Conservation (phyloP, 176 grass and related monocot genomes). For the Oryza officinalis region DNA sequence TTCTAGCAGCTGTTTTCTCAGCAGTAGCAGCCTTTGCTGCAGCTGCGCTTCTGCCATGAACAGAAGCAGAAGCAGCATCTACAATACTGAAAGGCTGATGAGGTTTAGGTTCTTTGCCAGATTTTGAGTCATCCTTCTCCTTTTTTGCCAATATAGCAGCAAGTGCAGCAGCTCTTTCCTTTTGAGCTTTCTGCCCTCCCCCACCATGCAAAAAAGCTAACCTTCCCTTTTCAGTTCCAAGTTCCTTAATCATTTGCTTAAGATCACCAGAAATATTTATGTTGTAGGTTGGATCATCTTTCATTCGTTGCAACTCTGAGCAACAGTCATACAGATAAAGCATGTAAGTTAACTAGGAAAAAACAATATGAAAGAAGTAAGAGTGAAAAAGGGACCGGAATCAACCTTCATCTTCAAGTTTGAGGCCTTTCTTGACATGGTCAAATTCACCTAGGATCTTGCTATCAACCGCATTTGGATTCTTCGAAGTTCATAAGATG, state of each 20-base stretch:
- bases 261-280: conserved; percentile 96
- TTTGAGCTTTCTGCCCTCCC: conserved; percentile 90
- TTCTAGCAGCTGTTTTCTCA: conserved; percentile 92
- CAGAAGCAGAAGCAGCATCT: conserved; percentile 98
- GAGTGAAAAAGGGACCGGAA: conserved; percentile 19
- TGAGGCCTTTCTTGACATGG: conserved; percentile 91
- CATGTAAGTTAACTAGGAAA: conserved; percentile 20
- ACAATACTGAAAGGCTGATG: conserved; percentile 84
- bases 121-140: conserved; percentile 62
- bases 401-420: conserved; percentile 93
- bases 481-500: too few relatives aligned
- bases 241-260: conserved; percentile 94
- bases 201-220: conserved; percentile 79
- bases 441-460: conserved; percentile 46
- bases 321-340: background rate
- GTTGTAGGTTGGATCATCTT: conserved; percentile 92
- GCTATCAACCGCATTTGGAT: too few relatives aligned
- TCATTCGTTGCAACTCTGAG: conserved; percentile 81
- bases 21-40: conserved; percentile 79
- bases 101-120: conserved; percentile 62
- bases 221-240: conserved; percentile 95
- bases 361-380: conserved; percentile 1
- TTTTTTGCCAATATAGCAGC: conserved; percentile 62
- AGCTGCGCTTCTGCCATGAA: conserved; percentile 88
- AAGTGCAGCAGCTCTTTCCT: conserved; percentile 86